These are phyloP conservation scores for Podospora pseudoanserina DNA, from an alignment of 495 filamentous ascomycete genomes.

Conservation along the genomic window DNA sequence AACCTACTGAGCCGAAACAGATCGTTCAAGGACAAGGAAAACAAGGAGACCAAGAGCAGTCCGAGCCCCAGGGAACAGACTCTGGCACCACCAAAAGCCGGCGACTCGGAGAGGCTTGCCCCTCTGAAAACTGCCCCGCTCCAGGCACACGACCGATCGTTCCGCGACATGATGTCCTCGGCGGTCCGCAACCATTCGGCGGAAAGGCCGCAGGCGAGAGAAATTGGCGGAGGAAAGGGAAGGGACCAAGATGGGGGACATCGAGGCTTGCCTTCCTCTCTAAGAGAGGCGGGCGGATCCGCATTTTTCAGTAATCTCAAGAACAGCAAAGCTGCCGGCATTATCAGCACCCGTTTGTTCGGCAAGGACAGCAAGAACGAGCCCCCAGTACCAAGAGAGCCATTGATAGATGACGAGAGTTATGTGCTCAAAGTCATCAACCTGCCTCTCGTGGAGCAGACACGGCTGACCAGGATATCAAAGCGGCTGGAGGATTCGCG, in stretches of 20 bases:
- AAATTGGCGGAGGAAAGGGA: constrained; percentile 37
- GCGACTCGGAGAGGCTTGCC: constrained; percentile 40
- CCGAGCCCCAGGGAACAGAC: constrained; percentile 39
- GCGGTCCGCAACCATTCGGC: constrained; percentile 58
- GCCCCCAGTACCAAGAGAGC: constrained; percentile 64
- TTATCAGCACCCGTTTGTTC: constrained; percentile 73
- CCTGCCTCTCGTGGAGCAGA: constrained; percentile 75
- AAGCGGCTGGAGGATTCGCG: constrained; percentile 75
- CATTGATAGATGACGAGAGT: constrained; percentile 61
- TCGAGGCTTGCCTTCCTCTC: constrained; percentile 43
- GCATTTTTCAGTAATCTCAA: constrained; percentile 70
- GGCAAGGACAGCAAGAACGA: constrained; percentile 70
- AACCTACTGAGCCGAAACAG: constrained; percentile 62
- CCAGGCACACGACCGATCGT: constrained; percentile 57
- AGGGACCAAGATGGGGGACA: constrained; percentile 43
- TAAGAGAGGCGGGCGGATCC: constrained; percentile 62
- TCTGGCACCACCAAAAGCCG: constrained; percentile 29
- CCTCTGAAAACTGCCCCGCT: constrained; percentile 53
- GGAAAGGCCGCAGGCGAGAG: constrained; percentile 51
- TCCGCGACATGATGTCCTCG: constrained; percentile 61
- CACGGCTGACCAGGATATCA: constrained; percentile 79
- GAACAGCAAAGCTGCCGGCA: constrained; percentile 69
- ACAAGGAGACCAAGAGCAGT: constrained; percentile 39
- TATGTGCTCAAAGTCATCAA: constrained; percentile 78
- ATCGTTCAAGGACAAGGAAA: constrained; percentile 58